Evolutionary conservation across 306 rosid genomes (phyloP).

Genomic region (Ziziphus jujuba): DNA sequence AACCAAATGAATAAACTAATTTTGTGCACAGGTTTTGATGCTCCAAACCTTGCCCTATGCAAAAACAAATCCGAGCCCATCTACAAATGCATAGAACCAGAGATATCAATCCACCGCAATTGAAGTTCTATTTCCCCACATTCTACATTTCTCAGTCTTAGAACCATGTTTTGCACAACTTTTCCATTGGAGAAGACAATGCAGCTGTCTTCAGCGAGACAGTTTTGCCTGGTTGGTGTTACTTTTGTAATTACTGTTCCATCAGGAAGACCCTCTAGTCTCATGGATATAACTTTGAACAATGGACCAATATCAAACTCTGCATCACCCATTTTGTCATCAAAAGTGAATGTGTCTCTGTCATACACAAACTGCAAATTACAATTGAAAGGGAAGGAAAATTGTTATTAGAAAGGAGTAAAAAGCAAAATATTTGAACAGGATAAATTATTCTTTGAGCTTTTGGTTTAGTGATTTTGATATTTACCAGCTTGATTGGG

Average conservation of each 20-base stretch:
- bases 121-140: conserved; percentile 74
- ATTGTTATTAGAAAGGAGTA: background rate
- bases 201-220: conserved; percentile 71
- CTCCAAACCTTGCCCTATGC: too few species aligned
- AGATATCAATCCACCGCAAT: conserved; percentile 72
- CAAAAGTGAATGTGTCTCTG: conserved; percentile 58
- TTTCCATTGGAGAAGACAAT: conserved; percentile 52
- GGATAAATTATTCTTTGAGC: background rate
- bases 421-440: too few species aligned
- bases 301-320: conserved; percentile 58
- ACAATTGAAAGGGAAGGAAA: background rate
- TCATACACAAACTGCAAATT: conserved; percentile 65
- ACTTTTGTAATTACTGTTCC: conserved; percentile 54
- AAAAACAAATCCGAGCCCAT: background rate
- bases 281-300: conserved; percentile 46
- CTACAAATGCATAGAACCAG: conserved; percentile 50
- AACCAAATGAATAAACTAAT: too few species aligned
- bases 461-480: background rate
- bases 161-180: conserved; percentile 58
- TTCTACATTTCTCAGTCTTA: conserved; percentile 79
- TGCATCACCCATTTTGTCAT: conserved; percentile 91
- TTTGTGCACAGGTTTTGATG: too few species aligned
- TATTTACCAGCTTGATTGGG: conserved; percentile 59
- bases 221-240: conserved; percentile 55
- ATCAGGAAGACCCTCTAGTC: conserved; percentile 33